Conservation (phyloP, 805 yeast genomes). For the Starmera caribaea region DNA sequence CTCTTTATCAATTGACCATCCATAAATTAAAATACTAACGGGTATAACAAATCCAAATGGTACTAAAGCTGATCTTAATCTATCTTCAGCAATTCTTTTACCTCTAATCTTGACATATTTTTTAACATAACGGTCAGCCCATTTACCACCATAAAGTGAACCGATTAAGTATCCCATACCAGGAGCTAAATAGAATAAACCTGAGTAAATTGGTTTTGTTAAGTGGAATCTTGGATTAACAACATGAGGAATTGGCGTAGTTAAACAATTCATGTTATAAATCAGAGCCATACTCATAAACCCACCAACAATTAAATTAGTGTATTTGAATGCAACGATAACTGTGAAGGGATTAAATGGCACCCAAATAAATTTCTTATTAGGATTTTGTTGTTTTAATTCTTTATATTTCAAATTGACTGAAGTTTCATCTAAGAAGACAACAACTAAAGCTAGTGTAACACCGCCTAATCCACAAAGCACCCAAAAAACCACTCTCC, state of each 20-base stretch:
- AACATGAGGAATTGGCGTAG: conserved; percentile 47
- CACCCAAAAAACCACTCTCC: conserved; percentile 47
- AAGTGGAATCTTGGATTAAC: conserved; percentile 46
- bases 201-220: conserved; percentile 37
- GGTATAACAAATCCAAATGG: conserved; percentile 37
- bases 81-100: conserved; percentile 41
- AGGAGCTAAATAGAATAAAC: conserved; percentile 47
- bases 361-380: conserved; percentile 29
- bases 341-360: conserved; percentile 37
- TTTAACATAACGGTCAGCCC: conserved; percentile 39
- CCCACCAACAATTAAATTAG: conserved; percentile 35
- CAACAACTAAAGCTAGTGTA: conserved; percentile 23
- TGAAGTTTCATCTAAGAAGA: conserved; percentile 39
- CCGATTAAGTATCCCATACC: conserved; percentile 46
- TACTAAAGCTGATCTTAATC: conserved; percentile 31
- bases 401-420: conserved; percentile 15
- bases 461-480: conserved; percentile 34
- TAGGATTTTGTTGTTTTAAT: conserved; percentile 15
- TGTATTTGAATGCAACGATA: conserved; percentile 29
- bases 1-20: conserved; percentile 40
- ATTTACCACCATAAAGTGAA: conserved; percentile 40
- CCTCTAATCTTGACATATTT: conserved; percentile 30
- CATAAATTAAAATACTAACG: conserved; percentile 35
- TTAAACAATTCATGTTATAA: conserved; percentile 40
- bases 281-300: conserved; percentile 28